Percentiles rank a stretch among this genome's conserved stretches.
These are phyloP conservation scores for Hanseniaspora clermontiae DNA, from an alignment of 805 yeast genomes.

Conservation along the genomic window DNA sequence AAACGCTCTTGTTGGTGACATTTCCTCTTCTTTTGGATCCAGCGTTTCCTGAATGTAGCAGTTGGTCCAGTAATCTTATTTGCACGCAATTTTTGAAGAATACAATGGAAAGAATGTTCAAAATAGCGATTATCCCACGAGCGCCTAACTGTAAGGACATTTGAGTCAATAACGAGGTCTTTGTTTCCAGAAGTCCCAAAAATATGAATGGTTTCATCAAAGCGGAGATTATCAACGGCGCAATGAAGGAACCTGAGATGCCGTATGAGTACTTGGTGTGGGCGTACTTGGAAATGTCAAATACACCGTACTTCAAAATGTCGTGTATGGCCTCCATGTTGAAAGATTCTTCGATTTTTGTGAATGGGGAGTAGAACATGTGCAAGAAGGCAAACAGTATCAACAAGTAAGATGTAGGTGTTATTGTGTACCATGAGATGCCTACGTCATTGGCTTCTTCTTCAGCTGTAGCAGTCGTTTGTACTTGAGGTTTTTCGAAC, in stretches of 20 bases:
- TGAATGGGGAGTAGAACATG: conserved; percentile 54
- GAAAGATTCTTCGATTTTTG: conserved; percentile 92
- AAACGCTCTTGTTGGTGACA: conserved; percentile 6
- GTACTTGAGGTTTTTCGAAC: background rate
- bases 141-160: conserved; percentile 34
- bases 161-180: conserved; percentile 10
- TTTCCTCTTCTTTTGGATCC: background rate
- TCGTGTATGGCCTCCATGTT: conserved; percentile 84
- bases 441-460: conserved; percentile 2
- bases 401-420: conserved; percentile 24
- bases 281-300: conserved; percentile 41
- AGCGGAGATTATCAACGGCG: conserved; percentile 44
- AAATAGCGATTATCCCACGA: conserved; percentile 49
- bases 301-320: conserved; percentile 48
- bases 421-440: conserved; percentile 3
- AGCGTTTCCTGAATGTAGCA: background rate
- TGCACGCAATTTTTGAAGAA: conserved; percentile 36
- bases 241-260: conserved; percentile 76
- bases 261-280: conserved; percentile 75
- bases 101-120: conserved; percentile 44
- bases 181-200: conserved; percentile 4
- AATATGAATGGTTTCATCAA: conserved; percentile 32
- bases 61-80: conserved; percentile 15
- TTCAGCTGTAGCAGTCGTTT: background rate
- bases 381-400: conserved; percentile 38